A percentile compares a stretch with the other conserved stretches of the same genome.
phyloP scores from a whole-genome alignment of 169 alveolate genomes.

The Ichthyophthirius multifiliis region DNA sequence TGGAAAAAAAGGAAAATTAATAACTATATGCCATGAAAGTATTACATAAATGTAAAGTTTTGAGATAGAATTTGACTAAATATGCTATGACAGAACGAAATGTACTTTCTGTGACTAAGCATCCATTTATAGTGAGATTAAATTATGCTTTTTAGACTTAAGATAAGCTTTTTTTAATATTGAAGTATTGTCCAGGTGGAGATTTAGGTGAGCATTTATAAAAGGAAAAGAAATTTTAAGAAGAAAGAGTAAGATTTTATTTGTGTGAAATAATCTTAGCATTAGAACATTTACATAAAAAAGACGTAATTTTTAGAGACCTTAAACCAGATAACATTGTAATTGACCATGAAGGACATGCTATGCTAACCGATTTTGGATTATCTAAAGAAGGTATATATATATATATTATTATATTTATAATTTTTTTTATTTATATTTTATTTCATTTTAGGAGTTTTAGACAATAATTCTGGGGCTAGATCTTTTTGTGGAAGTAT shows the following conservation, averaged over 20 bases:
- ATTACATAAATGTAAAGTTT: conserved; percentile 62
- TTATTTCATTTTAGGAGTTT: conserved; percentile 43
- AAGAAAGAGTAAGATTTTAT: conserved; percentile 79
- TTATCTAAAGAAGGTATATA: conserved; percentile 79
- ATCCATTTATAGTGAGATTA: conserved; percentile 85
- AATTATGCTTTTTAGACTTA: conserved; percentile 82
- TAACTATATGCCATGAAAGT: conserved; percentile 82
- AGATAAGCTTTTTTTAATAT: conserved; percentile 74
- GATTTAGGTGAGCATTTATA: conserved; percentile 68
- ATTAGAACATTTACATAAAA: conserved; percentile 83
- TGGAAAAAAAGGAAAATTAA: conserved; percentile 58
- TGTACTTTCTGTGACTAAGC: conserved; percentile 77
- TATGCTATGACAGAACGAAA: conserved; percentile 89
- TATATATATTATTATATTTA: neutral
- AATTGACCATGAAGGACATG: conserved; percentile 86
- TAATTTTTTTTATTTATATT: neutral
- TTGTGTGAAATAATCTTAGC: conserved; percentile 78
- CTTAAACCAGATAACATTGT: conserved; percentile 91
- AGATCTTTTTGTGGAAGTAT: conserved; percentile 85
- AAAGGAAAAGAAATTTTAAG: conserved; percentile 73
- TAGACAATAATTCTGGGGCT: conserved; percentile 64
- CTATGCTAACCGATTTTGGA: conserved; percentile 90
- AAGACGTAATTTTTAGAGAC: conserved; percentile 88
- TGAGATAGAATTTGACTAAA: conserved; percentile 66
- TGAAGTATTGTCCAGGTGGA: conserved; percentile 87